Conservation (phyloP, 2,329 filamentous ascomycete genomes). For the Neonectria sp. region DNA sequence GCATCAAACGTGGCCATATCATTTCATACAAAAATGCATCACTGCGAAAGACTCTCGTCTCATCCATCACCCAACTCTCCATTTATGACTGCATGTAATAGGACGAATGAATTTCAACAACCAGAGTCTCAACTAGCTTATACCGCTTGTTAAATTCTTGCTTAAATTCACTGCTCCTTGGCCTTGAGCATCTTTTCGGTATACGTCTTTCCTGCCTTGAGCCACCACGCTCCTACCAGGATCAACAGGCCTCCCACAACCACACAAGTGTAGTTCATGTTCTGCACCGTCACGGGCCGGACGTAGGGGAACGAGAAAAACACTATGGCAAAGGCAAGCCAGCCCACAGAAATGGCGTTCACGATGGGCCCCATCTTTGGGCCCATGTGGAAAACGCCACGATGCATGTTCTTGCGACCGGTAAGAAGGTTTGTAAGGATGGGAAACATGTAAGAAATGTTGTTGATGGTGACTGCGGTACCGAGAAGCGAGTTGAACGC, state of each 20-base stretch:
- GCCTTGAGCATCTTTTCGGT: slow-evolving; percentile 55
- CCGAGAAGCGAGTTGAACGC: slow-evolving; percentile 61
- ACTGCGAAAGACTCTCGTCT: too few relatives aligned
- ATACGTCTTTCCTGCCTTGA: slow-evolving; percentile 57
- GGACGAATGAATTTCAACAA: background rate
- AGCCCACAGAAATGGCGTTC: slow-evolving; percentile 55
- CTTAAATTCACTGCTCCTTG: slow-evolving; percentile 45
- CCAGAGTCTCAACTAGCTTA: background rate
- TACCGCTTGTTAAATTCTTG: background rate
- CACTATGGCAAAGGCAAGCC: slow-evolving; percentile 58
- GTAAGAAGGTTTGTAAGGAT: slow-evolving; percentile 61
- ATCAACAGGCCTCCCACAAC: slow-evolving; percentile 58
- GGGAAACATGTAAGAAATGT: slow-evolving; percentile 61
- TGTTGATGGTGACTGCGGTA: slow-evolving; percentile 59
- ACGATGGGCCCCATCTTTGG: slow-evolving; percentile 50
- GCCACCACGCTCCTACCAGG: slow-evolving; percentile 59
- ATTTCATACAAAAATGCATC: too few relatives aligned
- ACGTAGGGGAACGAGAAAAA: slow-evolving; percentile 62
- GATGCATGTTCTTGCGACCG: slow-evolving; percentile 56
- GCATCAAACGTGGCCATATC: too few relatives aligned
- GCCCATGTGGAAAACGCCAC: slow-evolving; percentile 58
- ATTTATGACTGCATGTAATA: too few relatives aligned
- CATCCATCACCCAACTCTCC: too few relatives aligned
- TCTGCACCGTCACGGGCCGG: slow-evolving; percentile 54
- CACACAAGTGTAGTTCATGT: slow-evolving; percentile 66